Evolutionary conservation across 164 flowering plant species (phyloP).

Genomic region (Macadamia integrifolia): DNA sequence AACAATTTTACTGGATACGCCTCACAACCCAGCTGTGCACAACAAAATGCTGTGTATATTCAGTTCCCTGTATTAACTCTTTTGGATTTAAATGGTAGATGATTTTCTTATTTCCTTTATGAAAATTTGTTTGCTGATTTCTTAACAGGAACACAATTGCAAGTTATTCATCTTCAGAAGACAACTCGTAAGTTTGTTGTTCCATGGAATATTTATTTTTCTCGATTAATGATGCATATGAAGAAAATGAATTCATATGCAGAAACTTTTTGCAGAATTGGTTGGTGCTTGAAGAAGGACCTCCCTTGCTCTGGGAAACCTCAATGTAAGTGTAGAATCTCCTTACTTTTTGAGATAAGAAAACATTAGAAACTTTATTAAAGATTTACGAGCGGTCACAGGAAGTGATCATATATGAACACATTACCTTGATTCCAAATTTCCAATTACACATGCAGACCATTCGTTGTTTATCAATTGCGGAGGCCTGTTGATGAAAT

Average conservation of each 20-base stretch:
- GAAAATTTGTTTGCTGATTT: not conserved
- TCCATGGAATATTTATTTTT: not conserved
- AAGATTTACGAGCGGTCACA: not conserved
- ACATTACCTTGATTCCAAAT: not conserved
- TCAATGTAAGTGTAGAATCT: slow-evolving; percentile 32
- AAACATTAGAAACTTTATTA: not conserved
- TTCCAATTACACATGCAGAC: slow-evolving; percentile 29
- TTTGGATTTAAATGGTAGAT: slow-evolving; percentile 1
- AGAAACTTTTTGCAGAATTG: slow-evolving; percentile 19
- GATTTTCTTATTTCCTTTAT: not conserved
- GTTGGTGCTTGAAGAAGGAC: slow-evolving; percentile 61
- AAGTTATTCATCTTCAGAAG: slow-evolving; percentile 27
- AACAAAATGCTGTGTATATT: slow-evolving; percentile 35
- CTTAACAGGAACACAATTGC: slow-evolving; percentile 51
- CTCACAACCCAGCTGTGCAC: slow-evolving; percentile 25
- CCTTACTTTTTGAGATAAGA: not conserved
- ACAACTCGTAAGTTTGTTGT: slow-evolving; percentile 40
- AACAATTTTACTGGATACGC: slow-evolving; percentile 55
- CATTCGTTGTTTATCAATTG: slow-evolving; percentile 65
- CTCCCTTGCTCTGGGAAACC: slow-evolving; percentile 47
- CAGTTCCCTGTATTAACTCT: not conserved
- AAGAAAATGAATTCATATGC: not conserved
- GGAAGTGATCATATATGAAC: not conserved
- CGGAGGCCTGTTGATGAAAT: slow-evolving; percentile 39
- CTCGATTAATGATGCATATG: not conserved